A percentile compares a stretch with the other conserved stretches of the same genome.
These are phyloP conservation scores for Globisporangium solare DNA, from an alignment of 352 stramenopile species.

Conservation along the genomic window DNA sequence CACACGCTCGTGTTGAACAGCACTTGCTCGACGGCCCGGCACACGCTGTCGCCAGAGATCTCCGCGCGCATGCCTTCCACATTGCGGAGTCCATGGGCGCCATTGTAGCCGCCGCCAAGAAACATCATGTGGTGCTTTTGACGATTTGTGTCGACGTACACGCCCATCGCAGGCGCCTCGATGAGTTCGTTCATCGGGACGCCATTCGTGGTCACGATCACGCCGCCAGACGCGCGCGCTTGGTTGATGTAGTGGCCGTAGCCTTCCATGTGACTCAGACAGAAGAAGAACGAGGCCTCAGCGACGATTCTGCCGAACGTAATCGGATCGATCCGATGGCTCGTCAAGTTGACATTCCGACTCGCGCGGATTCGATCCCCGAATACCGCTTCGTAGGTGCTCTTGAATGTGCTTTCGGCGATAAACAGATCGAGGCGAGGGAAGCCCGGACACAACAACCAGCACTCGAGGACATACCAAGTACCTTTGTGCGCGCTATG, in stretches of 20 bases:
- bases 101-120: slow-evolving; percentile 30
- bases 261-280: slow-evolving; percentile 49
- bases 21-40: slow-evolving; percentile 30
- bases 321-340: neutral
- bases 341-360: slow-evolving; percentile 1
- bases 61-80: slow-evolving; percentile 21
- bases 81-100: slow-evolving; percentile 17
- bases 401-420: neutral
- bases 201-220: slow-evolving; percentile 40
- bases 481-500: slow-evolving; percentile 50
- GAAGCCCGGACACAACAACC: slow-evolving; percentile 28
- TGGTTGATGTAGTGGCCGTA: slow-evolving; percentile 75
- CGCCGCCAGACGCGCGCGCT: slow-evolving; percentile 30
- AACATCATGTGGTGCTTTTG: slow-evolving; percentile 22
- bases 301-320: slow-evolving; percentile 24
- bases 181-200: slow-evolving; percentile 60
- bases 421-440: slow-evolving; percentile 37
- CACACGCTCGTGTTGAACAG: slow-evolving; percentile 21
- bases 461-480: slow-evolving; percentile 40
- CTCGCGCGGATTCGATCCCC: neutral
- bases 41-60: slow-evolving; percentile 21
- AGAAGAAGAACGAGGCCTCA: slow-evolving; percentile 42
- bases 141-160: slow-evolving; percentile 15
- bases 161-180: slow-evolving; percentile 24
- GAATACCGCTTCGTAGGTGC: neutral